A percentile compares a stretch with the other conserved stretches of the same genome.
Evolutionary conservation across 805 yeast species (phyloP).

Genomic region (Saccharomycopsis capsularis): DNA sequence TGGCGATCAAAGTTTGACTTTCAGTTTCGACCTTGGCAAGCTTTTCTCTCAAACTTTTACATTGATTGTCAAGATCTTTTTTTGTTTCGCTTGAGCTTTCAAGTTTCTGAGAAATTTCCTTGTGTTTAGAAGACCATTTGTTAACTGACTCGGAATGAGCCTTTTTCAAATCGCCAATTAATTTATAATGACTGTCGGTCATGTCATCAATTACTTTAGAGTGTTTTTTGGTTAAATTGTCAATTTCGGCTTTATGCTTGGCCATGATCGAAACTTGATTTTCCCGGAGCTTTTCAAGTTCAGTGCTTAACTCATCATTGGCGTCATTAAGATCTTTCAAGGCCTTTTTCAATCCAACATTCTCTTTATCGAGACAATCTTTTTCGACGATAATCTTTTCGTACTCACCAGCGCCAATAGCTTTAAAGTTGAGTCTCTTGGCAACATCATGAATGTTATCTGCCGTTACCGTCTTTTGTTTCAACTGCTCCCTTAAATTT

Average conservation of each 20-base stretch:
- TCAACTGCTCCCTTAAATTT: not conserved
- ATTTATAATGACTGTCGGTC: not conserved
- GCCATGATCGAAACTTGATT: not conserved
- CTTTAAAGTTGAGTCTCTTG: not conserved
- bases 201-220: not conserved
- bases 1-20: not conserved
- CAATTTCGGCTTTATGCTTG: not conserved
- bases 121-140: not conserved
- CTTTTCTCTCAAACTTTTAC: not conserved
- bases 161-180: not conserved
- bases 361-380: not conserved
- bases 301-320: not conserved
- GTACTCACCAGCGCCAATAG: not conserved
- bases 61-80: too few relatives aligned
- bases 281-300: constrained; percentile 2
- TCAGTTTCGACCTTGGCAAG: not conserved
- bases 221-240: not conserved
- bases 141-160: too few relatives aligned
- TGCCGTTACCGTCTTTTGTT: not conserved
- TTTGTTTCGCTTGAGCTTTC: not conserved
- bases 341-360: not conserved
- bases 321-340: constrained; percentile 2
- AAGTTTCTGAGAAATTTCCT: not conserved
- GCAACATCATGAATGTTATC: not conserved
- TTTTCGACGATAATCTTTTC: not conserved